Evolutionary conservation across 2,329 filamentous ascomycete genomes (phyloP), one percentile per base, ranked within the genome.

Genomic region (Colletotrichum nymphaeae): DNA sequence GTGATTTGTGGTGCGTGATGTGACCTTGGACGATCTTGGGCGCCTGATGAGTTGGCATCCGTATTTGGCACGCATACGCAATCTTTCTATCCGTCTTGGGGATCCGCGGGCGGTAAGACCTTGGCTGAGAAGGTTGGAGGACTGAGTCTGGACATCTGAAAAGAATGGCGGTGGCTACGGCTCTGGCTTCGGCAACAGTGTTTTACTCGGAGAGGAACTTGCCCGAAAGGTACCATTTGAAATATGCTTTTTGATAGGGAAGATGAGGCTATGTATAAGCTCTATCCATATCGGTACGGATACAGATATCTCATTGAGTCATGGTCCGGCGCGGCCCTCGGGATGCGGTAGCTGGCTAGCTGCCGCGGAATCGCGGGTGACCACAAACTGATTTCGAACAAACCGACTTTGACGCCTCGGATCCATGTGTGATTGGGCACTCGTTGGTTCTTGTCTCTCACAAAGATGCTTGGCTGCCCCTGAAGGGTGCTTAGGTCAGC

Each of bases 21-120:
- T 53, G 60, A 63, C 60, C n/a, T 19, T n/a, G 60, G 60, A 16
- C 46, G 42, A 63, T 53, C 60, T 63, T 63, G 60, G 42, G 49
- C 42, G 42, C 42, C 42, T 53, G 60, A 26, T 63, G 60, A 53
- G 60, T 42, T 63, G 60, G 60, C 60, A 35, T 22, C 24, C 8
- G 12, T 35, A n/a, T 63, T 35, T 53, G 42, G 37, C 37, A 35
- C 32, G 32, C 11, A 11, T 49, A 28, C 24, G 37, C 59, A 46
- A 49, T 42, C 11, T 12, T n/a, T 22, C 57, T 32, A 16, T 22
- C 28, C 28, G 19, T 28, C 16, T 42, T 28, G 24, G 14, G 37
- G 16, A 5, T 19, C 11, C 11, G 37, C 22, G 35, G 35, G 35
- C 35, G 37, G 58, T 26, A 22, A 28, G 42, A 28, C 22, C 26